These are phyloP conservation scores for Cladosporium sp. DNA, from an alignment of 2,329 filamentous ascomycete genomes.

Conservation along the genomic window DNA sequence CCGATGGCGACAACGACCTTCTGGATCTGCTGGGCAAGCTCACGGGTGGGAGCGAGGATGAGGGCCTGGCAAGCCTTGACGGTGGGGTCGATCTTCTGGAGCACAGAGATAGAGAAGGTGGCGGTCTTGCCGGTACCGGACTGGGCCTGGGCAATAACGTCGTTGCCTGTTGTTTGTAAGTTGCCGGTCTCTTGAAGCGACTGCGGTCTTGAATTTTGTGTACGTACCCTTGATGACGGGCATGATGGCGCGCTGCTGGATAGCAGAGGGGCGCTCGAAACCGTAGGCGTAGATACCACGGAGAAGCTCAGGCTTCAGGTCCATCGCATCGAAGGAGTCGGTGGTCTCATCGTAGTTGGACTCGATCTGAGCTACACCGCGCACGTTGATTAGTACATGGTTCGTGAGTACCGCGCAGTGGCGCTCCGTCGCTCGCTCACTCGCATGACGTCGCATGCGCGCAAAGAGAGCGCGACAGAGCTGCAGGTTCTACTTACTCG, in stretches of 20 bases:
- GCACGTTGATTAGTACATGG: slow-evolving; percentile 3
- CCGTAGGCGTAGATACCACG: slow-evolving; percentile 99
- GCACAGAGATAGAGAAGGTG: slow-evolving; percentile 97
- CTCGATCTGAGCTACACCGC: slow-evolving; percentile 84
- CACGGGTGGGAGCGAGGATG: slow-evolving; percentile 90
- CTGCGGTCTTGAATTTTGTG: not conserved
- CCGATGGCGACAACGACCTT: slow-evolving; percentile 99
- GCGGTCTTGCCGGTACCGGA: slow-evolving; percentile 99
- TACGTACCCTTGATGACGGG: slow-evolving; percentile 94
- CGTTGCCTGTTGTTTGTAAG: slow-evolving; percentile 62
- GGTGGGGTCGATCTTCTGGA: slow-evolving; percentile 95
- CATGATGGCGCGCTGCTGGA: slow-evolving; percentile 99
- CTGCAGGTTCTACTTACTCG: slow-evolving; percentile 62
- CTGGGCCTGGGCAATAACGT: slow-evolving; percentile 99
- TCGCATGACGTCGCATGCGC: not conserved
- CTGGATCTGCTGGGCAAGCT: slow-evolving; percentile 96
- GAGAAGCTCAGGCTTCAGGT: slow-evolving; percentile 93
- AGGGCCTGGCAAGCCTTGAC: slow-evolving; percentile 97
- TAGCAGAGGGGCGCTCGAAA: slow-evolving; percentile 99
- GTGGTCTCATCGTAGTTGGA: slow-evolving; percentile 99
- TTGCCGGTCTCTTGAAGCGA: not conserved
- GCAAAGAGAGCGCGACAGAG: not conserved
- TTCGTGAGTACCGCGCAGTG: not conserved
- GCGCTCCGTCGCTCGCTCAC: not conserved
- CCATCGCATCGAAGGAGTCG: slow-evolving; percentile 98